A percentile compares a stretch with the other conserved stretches of the same genome.
Conservation (phyloP, 2,329 filamentous ascomycete species). For the Paecilomyces sp. region DNA sequence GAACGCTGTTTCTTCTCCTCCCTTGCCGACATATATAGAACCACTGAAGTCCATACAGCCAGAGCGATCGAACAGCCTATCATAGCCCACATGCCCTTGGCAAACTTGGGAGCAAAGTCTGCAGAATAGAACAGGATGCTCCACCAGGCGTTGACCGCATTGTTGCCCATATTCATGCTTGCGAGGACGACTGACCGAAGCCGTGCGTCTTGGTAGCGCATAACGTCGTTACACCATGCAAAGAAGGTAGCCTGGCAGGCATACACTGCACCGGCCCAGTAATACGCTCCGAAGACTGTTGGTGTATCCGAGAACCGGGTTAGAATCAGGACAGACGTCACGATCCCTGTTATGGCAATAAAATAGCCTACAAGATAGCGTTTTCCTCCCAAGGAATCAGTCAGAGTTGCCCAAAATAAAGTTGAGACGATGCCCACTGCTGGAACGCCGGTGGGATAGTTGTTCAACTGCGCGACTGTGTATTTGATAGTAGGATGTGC, state of each 20-base stretch:
- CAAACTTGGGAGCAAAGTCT: constrained; percentile 59
- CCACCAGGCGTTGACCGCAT: constrained; percentile 68
- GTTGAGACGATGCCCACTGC: constrained; percentile 50
- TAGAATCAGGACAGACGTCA: constrained; percentile 38
- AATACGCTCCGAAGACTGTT: constrained; percentile 59
- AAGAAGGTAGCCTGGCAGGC: constrained; percentile 70
- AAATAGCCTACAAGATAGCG: not conserved
- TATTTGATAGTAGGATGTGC: constrained; percentile 39
- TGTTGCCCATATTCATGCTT: constrained; percentile 64
- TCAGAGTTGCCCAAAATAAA: constrained; percentile 56
- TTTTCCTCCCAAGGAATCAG: not conserved
- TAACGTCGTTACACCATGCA: constrained; percentile 67
- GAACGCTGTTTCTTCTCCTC: not conserved
- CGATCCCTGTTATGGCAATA: not conserved
- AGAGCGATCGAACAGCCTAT: constrained; percentile 13
- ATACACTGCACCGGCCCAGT: constrained; percentile 63
- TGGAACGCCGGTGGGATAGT: constrained; percentile 47
- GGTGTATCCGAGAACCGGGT: constrained; percentile 46
- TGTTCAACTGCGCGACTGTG: constrained; percentile 44
- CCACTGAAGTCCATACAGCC: constrained; percentile 6
- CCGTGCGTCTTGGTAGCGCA: constrained; percentile 56
- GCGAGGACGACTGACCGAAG: constrained; percentile 62
- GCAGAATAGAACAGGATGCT: constrained; percentile 64
- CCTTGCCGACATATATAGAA: not conserved
- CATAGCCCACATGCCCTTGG: constrained; percentile 36